Evolutionary conservation across 495 filamentous ascomycete species (phyloP), one percentile per base, ranked within the genome.

Genomic region (Podospora appendiculata): DNA sequence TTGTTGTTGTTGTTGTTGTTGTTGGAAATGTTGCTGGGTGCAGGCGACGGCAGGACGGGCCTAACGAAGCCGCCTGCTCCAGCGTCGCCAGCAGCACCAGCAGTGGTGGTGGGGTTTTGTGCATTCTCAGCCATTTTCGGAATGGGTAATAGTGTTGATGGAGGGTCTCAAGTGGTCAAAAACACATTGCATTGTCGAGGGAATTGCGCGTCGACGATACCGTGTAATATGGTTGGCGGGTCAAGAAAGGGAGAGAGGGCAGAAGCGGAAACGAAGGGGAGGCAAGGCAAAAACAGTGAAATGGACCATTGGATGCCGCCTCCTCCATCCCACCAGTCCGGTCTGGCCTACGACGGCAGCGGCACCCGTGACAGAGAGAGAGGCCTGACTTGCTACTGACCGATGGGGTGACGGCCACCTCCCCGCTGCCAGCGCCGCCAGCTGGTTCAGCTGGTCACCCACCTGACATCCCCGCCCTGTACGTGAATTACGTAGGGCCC

Each of bases 1-100:
- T 69, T n/a, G 78, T 64, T 10, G 41, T 42, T 14, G 50, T 34
- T 4, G 59, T 69, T n/a, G 78, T 75, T 18, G 78, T 61, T 4
- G 70, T 32, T 68, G 1, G 36, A 38, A 13, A 17, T 33, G 6
- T 17, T 32, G 33, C 78, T 79, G 8, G 75, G 73, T 1, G 83
- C 71, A 8, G 84, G 80, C 1, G 81, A 81, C 0, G 77, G 71
- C 13, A 82, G 62, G 13, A 69, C 67, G 14, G 71, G 63, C 5
- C 68, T 71, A 41, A 81, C 53, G 55, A 83, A 82, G 43, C 76
- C 77, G 35, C 78, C 79, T 11, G 64, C 48, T 44, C 43, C 41
- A 41, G 59, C 16, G 41, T n/a, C n/a, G n/a, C 32, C 39, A 8
- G 46, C 33, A 8, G 8, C 41, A 18, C 8, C 41, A 14, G 11